Conservation (phyloP, 495 filamentous ascomycete genomes). For the Evernia prunastri region DNA sequence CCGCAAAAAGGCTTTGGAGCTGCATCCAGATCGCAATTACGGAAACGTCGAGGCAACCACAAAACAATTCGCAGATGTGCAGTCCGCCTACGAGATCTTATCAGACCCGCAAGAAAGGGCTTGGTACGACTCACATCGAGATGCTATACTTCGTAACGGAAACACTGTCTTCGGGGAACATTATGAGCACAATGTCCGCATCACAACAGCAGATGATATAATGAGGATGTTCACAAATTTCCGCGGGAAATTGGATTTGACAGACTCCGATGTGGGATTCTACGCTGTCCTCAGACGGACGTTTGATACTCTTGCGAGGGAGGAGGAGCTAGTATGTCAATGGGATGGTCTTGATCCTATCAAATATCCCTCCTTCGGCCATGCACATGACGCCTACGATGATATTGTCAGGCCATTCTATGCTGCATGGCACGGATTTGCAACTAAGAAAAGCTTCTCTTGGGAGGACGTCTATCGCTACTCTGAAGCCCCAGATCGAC, state of each 20-base stretch:
- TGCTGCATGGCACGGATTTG: slow-evolving; percentile 69
- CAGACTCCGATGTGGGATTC: slow-evolving; percentile 72
- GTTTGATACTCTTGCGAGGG: slow-evolving; percentile 73
- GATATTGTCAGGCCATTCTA: slow-evolving; percentile 75
- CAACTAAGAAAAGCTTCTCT: slow-evolving; percentile 75
- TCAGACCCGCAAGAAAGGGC: slow-evolving; percentile 92
- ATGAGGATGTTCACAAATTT: slow-evolving; percentile 67
- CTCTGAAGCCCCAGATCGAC: slow-evolving; percentile 81
- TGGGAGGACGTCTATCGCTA: slow-evolving; percentile 82
- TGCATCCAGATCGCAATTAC: slow-evolving; percentile 93
- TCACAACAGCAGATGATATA: slow-evolving; percentile 75
- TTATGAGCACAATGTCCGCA: slow-evolving; percentile 55
- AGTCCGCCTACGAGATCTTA: slow-evolving; percentile 88
- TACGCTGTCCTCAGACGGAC: slow-evolving; percentile 66
- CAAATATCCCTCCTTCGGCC: slow-evolving; percentile 77
- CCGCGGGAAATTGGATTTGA: slow-evolving; percentile 66
- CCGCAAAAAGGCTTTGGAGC: slow-evolving; percentile 77
- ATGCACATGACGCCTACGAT: slow-evolving; percentile 59
- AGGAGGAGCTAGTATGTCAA: slow-evolving; percentile 67
- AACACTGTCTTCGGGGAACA: slow-evolving; percentile 36
- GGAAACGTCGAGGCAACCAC: slow-evolving; percentile 79
- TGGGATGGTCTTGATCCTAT: slow-evolving; percentile 53
- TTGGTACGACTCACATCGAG: slow-evolving; percentile 95
- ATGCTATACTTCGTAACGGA: slow-evolving; percentile 66
- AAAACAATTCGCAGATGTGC: slow-evolving; percentile 78